Conservation (phyloP, 2,329 filamentous ascomycete species). For the Paramyrothecium sp. region DNA sequence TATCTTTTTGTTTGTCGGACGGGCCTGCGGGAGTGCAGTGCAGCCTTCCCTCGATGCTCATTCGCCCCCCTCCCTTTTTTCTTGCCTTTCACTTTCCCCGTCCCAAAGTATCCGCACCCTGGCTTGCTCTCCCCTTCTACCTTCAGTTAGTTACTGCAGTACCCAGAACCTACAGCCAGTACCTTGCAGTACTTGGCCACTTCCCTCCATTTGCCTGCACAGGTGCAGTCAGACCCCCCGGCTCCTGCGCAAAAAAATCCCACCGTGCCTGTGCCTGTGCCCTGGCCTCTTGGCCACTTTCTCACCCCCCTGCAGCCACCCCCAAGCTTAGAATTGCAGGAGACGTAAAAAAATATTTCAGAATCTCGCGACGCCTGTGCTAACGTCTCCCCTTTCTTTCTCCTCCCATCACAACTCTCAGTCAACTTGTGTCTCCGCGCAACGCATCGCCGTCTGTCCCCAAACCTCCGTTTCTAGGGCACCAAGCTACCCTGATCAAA, state of each 20-base stretch:
- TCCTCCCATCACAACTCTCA: constrained; percentile 42
- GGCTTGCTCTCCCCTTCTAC: too few relatives aligned
- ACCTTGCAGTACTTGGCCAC: not conserved
- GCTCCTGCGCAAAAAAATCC: not conserved
- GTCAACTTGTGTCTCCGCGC: constrained; percentile 45
- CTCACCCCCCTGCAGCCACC: constrained; percentile 12
- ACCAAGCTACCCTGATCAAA: constrained; percentile 78
- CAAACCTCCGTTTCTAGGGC: constrained; percentile 66
- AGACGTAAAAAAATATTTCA: constrained; percentile 40
- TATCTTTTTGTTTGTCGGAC: not conserved
- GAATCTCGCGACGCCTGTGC: constrained; percentile 27
- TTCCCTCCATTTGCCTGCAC: not conserved
- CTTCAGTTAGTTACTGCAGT: too few relatives aligned
- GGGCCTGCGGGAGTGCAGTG: too few relatives aligned
- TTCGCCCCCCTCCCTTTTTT: too few relatives aligned
- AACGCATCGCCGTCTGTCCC: constrained; percentile 46
- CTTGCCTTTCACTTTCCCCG: too few relatives aligned
- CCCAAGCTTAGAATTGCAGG: constrained; percentile 14
- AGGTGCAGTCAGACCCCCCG: not conserved
- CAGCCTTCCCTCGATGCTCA: too few relatives aligned
- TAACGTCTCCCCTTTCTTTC: constrained; percentile 27
- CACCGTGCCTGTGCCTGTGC: not conserved
- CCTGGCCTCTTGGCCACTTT: not conserved
- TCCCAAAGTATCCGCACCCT: too few relatives aligned
- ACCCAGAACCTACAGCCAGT: too few relatives aligned